These are phyloP conservation scores for Dioscorea zingiberensis DNA, from an alignment of 106 monocot species.

Conservation along the genomic window DNA sequence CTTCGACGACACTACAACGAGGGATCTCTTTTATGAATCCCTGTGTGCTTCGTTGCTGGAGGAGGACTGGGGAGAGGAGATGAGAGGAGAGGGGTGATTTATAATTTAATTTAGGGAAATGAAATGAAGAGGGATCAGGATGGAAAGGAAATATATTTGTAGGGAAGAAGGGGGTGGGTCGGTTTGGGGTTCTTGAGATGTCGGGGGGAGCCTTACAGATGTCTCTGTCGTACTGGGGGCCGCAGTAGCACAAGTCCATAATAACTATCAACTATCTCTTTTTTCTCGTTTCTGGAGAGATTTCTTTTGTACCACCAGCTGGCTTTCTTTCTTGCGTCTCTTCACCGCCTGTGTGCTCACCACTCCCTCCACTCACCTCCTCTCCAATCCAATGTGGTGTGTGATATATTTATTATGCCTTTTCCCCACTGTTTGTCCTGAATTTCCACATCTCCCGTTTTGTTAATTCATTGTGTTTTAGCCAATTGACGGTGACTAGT, in stretches of 20 bases:
- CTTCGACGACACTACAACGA: no score
- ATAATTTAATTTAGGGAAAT: no score
- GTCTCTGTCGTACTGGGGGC: neutral
- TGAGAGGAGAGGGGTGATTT: neutral
- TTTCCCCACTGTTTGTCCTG: no score
- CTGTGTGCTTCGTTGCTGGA: no score
- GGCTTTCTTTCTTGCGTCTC: neutral
- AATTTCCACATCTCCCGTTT: no score
- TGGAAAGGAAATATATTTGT: neutral
- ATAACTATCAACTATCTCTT: neutral
- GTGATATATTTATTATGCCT: no score
- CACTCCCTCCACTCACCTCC: neutral
- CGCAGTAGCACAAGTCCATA: no score
- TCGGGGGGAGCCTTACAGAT: neutral
- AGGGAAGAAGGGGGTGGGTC: neutral
- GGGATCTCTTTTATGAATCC: no score
- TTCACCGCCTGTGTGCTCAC: neutral
- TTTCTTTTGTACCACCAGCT: neutral
- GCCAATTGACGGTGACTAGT: no score
- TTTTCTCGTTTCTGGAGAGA: neutral
- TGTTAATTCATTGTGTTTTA: no score
- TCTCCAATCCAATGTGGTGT: no score
- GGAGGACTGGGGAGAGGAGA: no score
- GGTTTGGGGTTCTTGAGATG: neutral
- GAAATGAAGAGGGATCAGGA: neutral